Evolutionary conservation across 176 grass and related monocot species (phyloP).

Genomic region (Hsuehochloa calcarea): DNA sequence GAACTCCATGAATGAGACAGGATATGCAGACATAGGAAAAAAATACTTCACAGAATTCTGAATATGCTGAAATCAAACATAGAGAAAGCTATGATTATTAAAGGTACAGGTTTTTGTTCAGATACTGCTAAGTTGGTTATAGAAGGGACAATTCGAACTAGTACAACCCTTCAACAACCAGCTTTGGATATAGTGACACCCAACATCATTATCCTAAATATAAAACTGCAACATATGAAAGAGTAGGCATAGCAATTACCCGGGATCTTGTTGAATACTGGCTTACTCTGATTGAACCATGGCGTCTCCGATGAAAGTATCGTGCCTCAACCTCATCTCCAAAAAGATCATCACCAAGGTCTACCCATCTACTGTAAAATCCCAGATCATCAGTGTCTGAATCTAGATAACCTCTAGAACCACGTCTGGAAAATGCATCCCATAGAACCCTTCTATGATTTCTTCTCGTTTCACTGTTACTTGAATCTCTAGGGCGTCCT

Average conservation of each 20-base stretch:
- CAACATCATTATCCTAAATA: slow-evolving; percentile 18
- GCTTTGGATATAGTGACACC: neutral
- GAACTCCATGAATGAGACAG: neutral
- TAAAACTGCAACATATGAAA: neutral
- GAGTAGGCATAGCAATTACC: slow-evolving; percentile 48
- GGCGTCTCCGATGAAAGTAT: slow-evolving; percentile 62
- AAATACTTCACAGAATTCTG: neutral
- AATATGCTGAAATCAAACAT: neutral
- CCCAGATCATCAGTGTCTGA: slow-evolving; percentile 54
- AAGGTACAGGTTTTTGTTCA: neutral
- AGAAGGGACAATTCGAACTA: neutral
- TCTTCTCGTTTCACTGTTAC: slow-evolving; percentile 46
- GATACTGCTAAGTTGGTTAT: neutral
- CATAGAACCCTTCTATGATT: slow-evolving; percentile 74
- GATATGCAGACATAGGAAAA: neutral
- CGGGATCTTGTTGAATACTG: slow-evolving; percentile 85
- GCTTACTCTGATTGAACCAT: slow-evolving; percentile 73
- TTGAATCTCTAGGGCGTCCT: slow-evolving; percentile 36
- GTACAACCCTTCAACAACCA: neutral
- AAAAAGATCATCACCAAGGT: slow-evolving; percentile 67
- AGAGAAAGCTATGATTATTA: neutral
- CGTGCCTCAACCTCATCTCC: slow-evolving; percentile 58
- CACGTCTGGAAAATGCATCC: slow-evolving; percentile 81
- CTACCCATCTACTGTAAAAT: slow-evolving; percentile 83
- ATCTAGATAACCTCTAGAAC: slow-evolving; percentile 63